Evolutionary conservation across 768 basidiomycete species (phyloP), one percentile per base, ranked within the genome.

Genomic region (Suillus occidentalis): DNA sequence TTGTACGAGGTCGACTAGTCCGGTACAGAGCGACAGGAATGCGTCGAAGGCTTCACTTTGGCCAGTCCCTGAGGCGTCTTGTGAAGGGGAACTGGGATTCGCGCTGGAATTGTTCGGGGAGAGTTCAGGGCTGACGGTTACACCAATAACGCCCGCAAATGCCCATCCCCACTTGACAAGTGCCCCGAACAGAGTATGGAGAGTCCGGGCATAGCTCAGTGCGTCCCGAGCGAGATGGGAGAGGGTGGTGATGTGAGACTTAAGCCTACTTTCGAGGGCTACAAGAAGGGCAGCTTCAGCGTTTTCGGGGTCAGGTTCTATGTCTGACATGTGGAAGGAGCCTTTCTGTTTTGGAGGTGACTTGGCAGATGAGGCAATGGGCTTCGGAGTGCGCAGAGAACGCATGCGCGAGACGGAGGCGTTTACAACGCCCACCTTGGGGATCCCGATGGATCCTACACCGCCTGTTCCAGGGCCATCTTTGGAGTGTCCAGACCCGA

Each of bases 11-110:
- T 84, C 82, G 25, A 85, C 75, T 34, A 92, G 80, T 43, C 81
- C 76, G 50, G 84, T 81, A 43, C 91, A 79, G n/a, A 89, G 81
- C 9, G 78, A 72, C 22, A 89, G 74, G 72, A 92, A 91, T 12
- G 90, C 89, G 64, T 90, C 85, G 69, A 89, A 91, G 1, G 90
- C 89, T 72, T 91, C 90, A 43, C 80, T 81, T 31, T 74, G 74
- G 18, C 58, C 58, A 0, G 39, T 59, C 10, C 40, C 58, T 10
- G 4, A 13, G 13, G 68, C 66, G 10, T 77, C 74, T 22, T 64
- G 62, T 6, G 73, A 71, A 3, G 74, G 71, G 18, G 70, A 34
- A n/a, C 52, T 60, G 34, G 36, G n/a, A 55, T 52, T 63, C 14
- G 36, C 7, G 34, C 37, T 64, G 1, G 34, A 2, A 9, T 12